Evolutionary conservation across 202 grass and related monocot genomes (phyloP), one percentile per base, ranked within the genome.

Genomic region (Sporobolus alterniflorus): DNA sequence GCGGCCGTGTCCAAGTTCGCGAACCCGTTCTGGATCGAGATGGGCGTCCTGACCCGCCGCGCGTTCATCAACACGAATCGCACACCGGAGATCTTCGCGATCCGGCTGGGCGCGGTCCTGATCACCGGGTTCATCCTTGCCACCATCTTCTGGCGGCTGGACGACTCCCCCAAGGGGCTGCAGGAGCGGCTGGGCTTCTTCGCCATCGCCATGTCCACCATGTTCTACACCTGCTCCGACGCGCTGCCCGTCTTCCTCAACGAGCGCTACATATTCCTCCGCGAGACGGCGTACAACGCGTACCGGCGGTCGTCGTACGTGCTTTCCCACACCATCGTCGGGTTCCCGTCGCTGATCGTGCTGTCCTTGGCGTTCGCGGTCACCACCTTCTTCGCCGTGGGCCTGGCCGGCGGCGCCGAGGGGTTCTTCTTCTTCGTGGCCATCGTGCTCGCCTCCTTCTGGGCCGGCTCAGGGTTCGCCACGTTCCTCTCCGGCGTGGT

Each of bases 161-260:
- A 98, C 87, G 82, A 93, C 79, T 88, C 96, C 18, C 96, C 96
- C 55, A 98, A 88, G 79, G 96, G 96, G 7, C 89, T 90, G 57
- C 79, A 98, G 77, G 96, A 98, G 75, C 86, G 96, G 0, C 85
- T 98, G 11, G 96, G 96, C 2, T 98, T 98, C 91, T 95, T 98
- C 82, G 96, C 92, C 75, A 98, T 98, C 39, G 96, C 96, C 84
- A 98, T 95, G 96, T 98, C 96, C 52, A 98, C 96, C 82, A 98
- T 98, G 96, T 98, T 95, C 88, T 98, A 93, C 90, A 98, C 96
- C 50, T 95, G 92, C 88, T 90, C 96, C 71, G 96, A 98, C 77
- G 91, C 96, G 32, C 96, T 98, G 21, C 90, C 96, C 0, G 80
- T 98, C 52, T 98, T 98, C 92, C 96, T 98, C 25, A 90, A 95